Base-by-base conservation (phyloP, 2,329 filamentous ascomycete genomes). In the Penicillium sp. region DNA sequence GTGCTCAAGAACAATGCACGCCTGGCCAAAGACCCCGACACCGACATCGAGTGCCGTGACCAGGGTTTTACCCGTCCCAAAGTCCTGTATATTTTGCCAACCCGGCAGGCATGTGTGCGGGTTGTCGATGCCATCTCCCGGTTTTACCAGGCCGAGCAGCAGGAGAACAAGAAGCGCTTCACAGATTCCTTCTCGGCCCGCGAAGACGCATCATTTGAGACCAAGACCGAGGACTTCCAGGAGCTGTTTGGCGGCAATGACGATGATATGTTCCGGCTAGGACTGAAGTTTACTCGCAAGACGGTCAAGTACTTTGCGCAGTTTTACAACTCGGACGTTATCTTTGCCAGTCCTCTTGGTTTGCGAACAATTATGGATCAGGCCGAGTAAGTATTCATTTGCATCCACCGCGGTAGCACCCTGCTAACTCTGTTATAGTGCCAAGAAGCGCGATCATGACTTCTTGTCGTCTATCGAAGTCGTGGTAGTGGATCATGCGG, bases 41-140 rank as follows among this genome's bases (percentile, higher is more conserved):
- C 79, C 13, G 84, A 88, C 32, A 73, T 87, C 4, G 89, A 95
- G 58, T 76, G 90, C 15, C 83, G 90, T 55, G 93, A 98, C 59
- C 93, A 98, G 71, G 93, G 93, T 0, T 98, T 96, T 69, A 96
- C 92, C 0, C 79, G 93, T 4, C 93, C 93, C 6, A 97, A 97
- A 66, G 86, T 96, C 6, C 79, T 98, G 18, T 88, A 97, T 68
- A 77, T 98, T 15, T 76, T 96, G 0, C 92, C 93, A 3, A 97
- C 93, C 0, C 83, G 91, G 47, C 85, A 96, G 64, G 86, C 90
- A 0, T 95, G 89, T 58, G 86, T 87, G 25, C 83, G 84, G 43
- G 85, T 88, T 59, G 78, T 95, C 32, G 83, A 95, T 42, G 81
- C 81, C 35, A 89, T 98, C 39, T 84, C 86, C 37, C 78, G 82